Base-by-base conservation (phyloP, 1,284 basidiomycete genomes). In the Malassezia dermatis region DNA sequence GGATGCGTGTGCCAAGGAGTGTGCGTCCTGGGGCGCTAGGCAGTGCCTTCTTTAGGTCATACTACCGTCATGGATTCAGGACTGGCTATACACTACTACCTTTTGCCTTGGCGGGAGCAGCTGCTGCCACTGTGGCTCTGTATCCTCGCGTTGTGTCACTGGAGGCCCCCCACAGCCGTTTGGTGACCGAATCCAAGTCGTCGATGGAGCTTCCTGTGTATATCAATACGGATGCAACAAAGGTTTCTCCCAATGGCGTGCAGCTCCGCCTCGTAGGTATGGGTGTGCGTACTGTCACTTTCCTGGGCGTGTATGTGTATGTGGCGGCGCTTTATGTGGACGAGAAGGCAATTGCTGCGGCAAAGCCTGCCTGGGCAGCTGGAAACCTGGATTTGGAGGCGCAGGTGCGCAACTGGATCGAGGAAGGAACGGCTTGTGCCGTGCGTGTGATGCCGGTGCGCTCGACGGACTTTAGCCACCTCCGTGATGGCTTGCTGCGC, bases 291-390 rank as follows among this genome's bases (percentile, higher is more conserved):
- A 87, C 84, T 0, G 88, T 91, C 40, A 78, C 86, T 11, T 88
- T 91, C 76, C 77, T 91, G 41, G 79, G 81, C 5, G 80, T 91
- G 56, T 81, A 84, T 61, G 89, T 90, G 10, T 91, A 91, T 74
- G 86, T 86, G 4, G 82, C 87, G 39, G 88, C 80, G 0, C 86
- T 90, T 71, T 91, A 91, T 73, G 85, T 86, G 13, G 86, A 88
- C 73, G 76, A 88, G 48, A 31, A 46, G 21, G 28, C 40, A 8
- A 17, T 42, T 1, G 35, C 41, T 21, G 40, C 48, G 41, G 28
- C 49, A 7, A 23, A 31, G 24, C 13, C 32, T 7, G 31, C 15
- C 15, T 31, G 43, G 13, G 21, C 40, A 28, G 26, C 24, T 15
- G 39, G 32, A 26, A 31, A 39, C 43, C 23, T 15, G 10, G 17